phyloP scores from a whole-genome alignment of 148 eudicot genomes.

The Beta vulgaris region DNA sequence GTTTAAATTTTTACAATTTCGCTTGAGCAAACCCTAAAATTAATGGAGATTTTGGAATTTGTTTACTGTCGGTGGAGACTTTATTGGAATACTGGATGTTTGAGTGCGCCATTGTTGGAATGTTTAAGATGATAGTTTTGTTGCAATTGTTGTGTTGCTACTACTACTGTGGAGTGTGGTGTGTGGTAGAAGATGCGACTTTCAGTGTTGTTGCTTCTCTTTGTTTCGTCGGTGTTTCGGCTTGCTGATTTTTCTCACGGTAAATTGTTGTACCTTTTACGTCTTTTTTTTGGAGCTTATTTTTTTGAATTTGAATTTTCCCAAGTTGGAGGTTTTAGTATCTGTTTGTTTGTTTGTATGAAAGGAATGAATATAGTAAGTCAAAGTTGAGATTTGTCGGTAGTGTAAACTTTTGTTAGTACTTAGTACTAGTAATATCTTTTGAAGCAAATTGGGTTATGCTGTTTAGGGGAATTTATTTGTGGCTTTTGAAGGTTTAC shows the following conservation, averaged over 20 bases:
- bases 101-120: neutral
- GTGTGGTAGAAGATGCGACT: conserved; percentile 22
- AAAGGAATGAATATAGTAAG: neutral
- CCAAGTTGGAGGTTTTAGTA: neutral
- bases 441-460: neutral
- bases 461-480: neutral
- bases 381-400: neutral
- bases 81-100: neutral
- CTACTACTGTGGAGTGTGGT: neutral
- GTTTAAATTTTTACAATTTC: too few relatives aligned
- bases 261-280: neutral
- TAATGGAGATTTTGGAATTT: conserved; percentile 4
- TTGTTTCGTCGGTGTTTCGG: conserved; percentile 5
- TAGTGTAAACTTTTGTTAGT: neutral
- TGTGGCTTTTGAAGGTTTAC: neutral
- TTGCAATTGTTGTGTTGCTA: too few relatives aligned
- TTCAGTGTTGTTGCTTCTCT: conserved; percentile 15
- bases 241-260: conserved; percentile 15
- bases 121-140: conserved; percentile 4
- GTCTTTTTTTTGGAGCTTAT: neutral
- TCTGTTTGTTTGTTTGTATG: neutral
- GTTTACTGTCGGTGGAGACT: neutral
- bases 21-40: neutral
- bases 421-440: neutral
- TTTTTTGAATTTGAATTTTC: neutral